Evolutionary conservation across 2,329 filamentous ascomycete species (phyloP).

Genomic region (Alternaria sp.): DNA sequence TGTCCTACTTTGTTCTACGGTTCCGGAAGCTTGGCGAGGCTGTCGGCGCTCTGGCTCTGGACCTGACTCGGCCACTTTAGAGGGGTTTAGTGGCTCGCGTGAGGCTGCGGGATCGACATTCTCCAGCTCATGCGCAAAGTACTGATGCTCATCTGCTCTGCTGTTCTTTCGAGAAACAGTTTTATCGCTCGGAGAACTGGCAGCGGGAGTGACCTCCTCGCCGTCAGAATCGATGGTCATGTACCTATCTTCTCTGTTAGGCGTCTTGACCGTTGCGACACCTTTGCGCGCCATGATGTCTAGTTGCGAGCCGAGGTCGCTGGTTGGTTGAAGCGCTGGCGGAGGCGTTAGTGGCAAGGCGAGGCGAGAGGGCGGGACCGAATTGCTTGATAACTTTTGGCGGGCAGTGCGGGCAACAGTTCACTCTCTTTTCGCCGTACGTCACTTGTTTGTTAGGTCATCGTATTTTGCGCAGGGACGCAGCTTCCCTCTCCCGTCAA

Average conservation of each 20-base stretch:
- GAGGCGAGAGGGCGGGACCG: constrained; percentile 37
- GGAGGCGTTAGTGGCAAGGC: constrained; percentile 32
- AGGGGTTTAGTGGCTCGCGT: constrained; percentile 29
- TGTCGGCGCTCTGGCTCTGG: constrained; percentile 15
- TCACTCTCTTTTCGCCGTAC: constrained; percentile 17
- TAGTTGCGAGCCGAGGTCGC: constrained; percentile 23
- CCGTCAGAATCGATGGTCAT: constrained; percentile 18
- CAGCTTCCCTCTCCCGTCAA: constrained; percentile 11
- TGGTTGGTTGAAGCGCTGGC: constrained; percentile 26
- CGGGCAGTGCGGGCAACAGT: constrained; percentile 18
- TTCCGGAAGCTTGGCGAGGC: constrained; percentile 30
- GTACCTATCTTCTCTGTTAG: constrained; percentile 28
- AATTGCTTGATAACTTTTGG: constrained; percentile 35
- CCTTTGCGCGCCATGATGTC: constrained; percentile 35
- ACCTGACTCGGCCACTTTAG: constrained; percentile 20
- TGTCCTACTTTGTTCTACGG: constrained; percentile 19
- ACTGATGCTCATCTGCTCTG: not conserved
- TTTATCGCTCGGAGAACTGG: not conserved
- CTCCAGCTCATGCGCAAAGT: constrained; percentile 14
- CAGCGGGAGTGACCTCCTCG: constrained; percentile 9
- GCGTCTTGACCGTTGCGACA: constrained; percentile 32
- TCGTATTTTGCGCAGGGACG: constrained; percentile 6
- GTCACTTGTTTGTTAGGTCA: constrained; percentile 13
- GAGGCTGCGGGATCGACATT: constrained; percentile 17
- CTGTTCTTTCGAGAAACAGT: not conserved